Conservation (phyloP, 2,329 filamentous ascomycete genomes). For the Cordyceps javanica region DNA sequence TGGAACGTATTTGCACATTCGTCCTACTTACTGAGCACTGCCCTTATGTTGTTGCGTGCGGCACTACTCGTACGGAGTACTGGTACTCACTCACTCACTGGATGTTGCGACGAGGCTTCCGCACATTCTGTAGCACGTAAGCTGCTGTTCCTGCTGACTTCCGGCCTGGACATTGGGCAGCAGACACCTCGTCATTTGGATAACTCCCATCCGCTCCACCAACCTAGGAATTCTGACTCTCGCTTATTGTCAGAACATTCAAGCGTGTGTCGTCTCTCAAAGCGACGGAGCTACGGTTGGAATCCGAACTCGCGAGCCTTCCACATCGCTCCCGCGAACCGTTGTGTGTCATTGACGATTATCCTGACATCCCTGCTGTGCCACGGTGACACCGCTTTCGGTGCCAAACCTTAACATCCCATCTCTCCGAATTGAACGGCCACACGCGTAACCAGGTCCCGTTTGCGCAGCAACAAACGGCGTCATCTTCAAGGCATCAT, state of each 20-base stretch:
- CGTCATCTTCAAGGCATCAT: background rate
- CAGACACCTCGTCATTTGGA: constrained; percentile 6
- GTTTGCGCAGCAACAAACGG: constrained; percentile 7
- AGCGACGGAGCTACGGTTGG: background rate
- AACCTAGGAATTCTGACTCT: background rate
- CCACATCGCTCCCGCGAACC: background rate
- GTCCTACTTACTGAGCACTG: background rate
- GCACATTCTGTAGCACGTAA: background rate
- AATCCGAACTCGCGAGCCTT: background rate
- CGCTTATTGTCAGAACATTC: background rate
- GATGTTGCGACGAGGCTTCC: background rate
- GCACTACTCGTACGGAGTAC: no score
- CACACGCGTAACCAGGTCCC: constrained; percentile 5
- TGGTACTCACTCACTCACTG: no score
- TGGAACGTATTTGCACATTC: background rate
- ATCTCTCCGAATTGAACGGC: constrained; percentile 1
- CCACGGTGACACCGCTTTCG: constrained; percentile 11
- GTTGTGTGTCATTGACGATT: constrained; percentile 1
- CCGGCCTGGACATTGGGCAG: constrained; percentile 7
- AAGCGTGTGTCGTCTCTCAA: background rate
- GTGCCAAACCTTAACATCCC: constrained; percentile 9
- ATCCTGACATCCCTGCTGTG: constrained; percentile 7
- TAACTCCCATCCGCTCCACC: constrained; percentile 1
- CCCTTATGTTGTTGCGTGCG: background rate
- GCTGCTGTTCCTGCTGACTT: background rate